Evolutionary conservation across 148 eudicot species (phyloP).

Genomic region (Silene conica): DNA sequence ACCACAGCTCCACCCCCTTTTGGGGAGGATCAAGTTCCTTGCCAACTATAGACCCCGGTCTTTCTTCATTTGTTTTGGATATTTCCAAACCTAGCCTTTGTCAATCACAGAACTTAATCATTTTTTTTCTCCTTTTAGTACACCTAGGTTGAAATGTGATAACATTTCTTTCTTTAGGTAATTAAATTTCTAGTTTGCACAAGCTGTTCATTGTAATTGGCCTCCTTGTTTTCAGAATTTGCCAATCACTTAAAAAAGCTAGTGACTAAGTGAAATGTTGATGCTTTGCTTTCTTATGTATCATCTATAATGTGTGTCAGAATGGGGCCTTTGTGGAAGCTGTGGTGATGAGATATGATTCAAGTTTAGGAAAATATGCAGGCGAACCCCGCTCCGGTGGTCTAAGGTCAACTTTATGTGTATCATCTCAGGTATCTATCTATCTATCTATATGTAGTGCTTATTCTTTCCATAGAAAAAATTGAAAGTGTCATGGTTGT

Average conservation of each 20-base stretch:
- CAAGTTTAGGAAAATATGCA: conserved; percentile 72
- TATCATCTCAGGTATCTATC: conserved; percentile 85
- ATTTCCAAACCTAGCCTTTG: too few species aligned
- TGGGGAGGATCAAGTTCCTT: too few species aligned
- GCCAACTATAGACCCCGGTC: too few species aligned
- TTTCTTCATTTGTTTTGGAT: too few species aligned
- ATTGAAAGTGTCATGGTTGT: not conserved
- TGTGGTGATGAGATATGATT: conserved; percentile 91
- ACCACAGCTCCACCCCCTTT: too few species aligned
- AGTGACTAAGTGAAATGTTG: not conserved
- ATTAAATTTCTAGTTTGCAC: not conserved
- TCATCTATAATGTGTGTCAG: conserved; percentile 31
- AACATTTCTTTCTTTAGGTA: too few species aligned
- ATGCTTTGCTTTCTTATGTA: not conserved
- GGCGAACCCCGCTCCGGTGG: conserved; percentile 93
- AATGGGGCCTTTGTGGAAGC: conserved; percentile 90
- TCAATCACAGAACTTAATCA: too few species aligned
- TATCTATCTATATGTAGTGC: not conserved
- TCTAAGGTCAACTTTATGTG: conserved; percentile 73
- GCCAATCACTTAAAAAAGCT: too few species aligned
- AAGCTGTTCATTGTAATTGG: not conserved
- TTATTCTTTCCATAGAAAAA: not conserved
- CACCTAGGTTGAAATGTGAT: too few species aligned
- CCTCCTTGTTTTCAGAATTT: not conserved
- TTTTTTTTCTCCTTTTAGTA: too few species aligned